These are phyloP conservation scores for Alisma plantagoaquatica DNA, from an alignment of 106 monocot genomes.

Conservation along the genomic window DNA sequence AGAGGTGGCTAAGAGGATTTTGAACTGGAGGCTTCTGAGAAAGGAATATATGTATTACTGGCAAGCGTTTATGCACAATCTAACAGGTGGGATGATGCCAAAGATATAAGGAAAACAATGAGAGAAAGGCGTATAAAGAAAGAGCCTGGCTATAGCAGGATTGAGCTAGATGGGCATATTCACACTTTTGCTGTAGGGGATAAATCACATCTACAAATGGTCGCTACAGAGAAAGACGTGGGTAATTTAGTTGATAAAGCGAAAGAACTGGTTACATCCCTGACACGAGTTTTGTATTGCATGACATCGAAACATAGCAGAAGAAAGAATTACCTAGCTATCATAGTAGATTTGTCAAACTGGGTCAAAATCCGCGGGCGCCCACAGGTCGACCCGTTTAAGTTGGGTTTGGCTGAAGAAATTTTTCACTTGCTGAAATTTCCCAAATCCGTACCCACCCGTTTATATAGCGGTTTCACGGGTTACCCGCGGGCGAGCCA, in stretches of 20 bases:
- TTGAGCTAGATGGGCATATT: constrained; percentile 40
- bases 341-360: no score
- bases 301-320: constrained; percentile 47
- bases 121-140: constrained; percentile 39
- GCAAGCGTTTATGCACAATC: constrained; percentile 58
- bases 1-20: constrained; percentile 41
- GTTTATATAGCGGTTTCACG: no score
- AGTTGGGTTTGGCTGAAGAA: no score
- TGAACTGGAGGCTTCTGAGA: constrained; percentile 50
- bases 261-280: constrained; percentile 30
- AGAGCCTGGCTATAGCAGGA: constrained; percentile 77
- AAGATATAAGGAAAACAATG: constrained; percentile 43
- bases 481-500: no score
- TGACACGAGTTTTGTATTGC: constrained; percentile 40
- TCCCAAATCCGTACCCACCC: no score
- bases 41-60: constrained; percentile 50
- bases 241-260: constrained; percentile 29
- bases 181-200: constrained; percentile 55
- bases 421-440: no score
- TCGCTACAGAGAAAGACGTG: constrained; percentile 28
- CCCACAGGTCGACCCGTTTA: no score
- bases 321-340: constrained; percentile 35
- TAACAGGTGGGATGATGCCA: constrained; percentile 43
- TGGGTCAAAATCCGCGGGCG: no score
- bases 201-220: constrained; percentile 36